Base-by-base conservation (phyloP, 2,329 filamentous ascomycete genomes). In the Aspergillus thermomutatus region DNA sequence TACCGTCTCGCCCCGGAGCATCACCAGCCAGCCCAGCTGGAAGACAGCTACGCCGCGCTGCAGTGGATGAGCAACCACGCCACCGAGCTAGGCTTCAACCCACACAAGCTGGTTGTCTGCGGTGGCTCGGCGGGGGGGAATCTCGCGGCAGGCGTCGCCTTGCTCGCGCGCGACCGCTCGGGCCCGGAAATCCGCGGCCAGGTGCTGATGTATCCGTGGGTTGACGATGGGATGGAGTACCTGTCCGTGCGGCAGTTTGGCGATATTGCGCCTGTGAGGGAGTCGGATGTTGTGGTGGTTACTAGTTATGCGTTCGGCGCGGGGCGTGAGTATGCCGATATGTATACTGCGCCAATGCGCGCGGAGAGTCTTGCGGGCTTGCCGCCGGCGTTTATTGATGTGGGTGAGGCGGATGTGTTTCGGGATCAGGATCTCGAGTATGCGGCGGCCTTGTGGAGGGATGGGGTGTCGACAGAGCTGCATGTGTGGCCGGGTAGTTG, bases 1-100 rank as follows among this genome's bases (percentile, higher is more conserved):
- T 89, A 90, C 67, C 81, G 87, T n/a, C 79, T 88, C 2, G 85
- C 86, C 0, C 87, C 87, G 0, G 82, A 83, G 64, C 77, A 82
- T 61, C 85, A 85, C 0, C 88, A 87, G 66, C 87, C 86, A 0
- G 82, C 82, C 0, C 82, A 85, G 0, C 80, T 89, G 0, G 85
- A 89, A 61, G 87, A 89, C 66, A 83, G 83, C 46, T 82, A 84
- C 27, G 86, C 88, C 59, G 83, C 85, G 0, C 69, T 89, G 8
- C 67, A 86, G n/a, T 86, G 87, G 67, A 76, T 89, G 27, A 78
- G 81, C 47, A 73, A 77, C 1, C 78, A 85, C 53, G 83, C 84
- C 0, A 74, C 76, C 27, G 81, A 86, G 48, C 79, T 87, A 47
- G 77, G 80, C 41, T 78, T 89, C 53, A 83, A 88, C 64, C 77